Percentiles rank a stretch among this genome's conserved stretches.
Evolutionary conservation across 169 alveolate genomes (phyloP).

Genomic region (Toxoplasma gondii): DNA sequence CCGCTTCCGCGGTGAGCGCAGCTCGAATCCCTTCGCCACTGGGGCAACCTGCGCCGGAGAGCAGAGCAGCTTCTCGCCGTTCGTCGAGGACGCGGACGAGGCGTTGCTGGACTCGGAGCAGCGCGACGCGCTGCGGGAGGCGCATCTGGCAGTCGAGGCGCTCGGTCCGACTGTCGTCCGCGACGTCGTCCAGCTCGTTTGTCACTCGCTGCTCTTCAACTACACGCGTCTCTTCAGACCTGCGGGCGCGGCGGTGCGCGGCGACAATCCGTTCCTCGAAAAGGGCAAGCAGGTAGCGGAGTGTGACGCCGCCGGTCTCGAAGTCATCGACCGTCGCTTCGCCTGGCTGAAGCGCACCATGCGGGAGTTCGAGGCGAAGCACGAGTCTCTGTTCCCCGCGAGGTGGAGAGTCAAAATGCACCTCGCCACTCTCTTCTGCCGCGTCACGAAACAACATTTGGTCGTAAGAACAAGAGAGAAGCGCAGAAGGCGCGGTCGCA

Average conservation of each 20-base stretch:
- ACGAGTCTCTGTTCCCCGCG: not conserved
- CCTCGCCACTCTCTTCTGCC: constrained; percentile 24
- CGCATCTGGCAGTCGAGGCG: constrained; percentile 4
- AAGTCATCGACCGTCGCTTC: not conserved
- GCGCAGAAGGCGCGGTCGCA: not conserved
- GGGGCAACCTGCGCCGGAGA: not conserved
- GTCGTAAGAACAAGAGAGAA: not conserved
- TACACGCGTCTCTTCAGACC: not conserved
- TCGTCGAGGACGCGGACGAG: not conserved
- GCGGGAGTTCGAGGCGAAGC: not conserved
- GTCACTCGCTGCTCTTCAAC: constrained; percentile 21
- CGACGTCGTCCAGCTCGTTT: not conserved
- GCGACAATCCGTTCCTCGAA: not conserved
- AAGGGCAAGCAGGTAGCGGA: not conserved
- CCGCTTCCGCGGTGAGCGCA: not conserved
- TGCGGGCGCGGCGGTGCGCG: not conserved
- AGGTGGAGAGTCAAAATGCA: not conserved
- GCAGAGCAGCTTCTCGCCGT: not conserved
- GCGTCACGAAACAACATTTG: not conserved
- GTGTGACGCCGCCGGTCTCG: not conserved
- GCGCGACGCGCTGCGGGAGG: constrained; percentile 4
- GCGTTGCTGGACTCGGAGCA: not conserved
- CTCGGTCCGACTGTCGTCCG: constrained; percentile 2
- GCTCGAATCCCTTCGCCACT: not conserved
- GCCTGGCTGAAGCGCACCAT: constrained; percentile 8